Percentiles rank a stretch among this genome's conserved stretches.
Conservation (phyloP, 148 eudicot genomes). For the Camellia japonica region DNA sequence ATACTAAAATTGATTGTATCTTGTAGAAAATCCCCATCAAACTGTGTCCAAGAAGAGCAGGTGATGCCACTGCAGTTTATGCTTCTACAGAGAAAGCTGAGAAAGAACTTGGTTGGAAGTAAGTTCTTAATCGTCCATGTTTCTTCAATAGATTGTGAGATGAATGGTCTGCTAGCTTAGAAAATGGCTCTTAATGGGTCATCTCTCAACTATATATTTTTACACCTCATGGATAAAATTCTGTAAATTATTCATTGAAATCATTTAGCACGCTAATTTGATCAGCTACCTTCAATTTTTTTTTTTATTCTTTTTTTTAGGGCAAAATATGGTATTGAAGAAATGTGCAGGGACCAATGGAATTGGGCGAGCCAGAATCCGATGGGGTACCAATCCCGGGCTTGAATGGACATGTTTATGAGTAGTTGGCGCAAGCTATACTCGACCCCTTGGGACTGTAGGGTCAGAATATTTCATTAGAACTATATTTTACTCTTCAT, state of each 20-base stretch:
- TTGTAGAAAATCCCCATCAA: conserved; percentile 75
- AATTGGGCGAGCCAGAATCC: conserved; percentile 84
- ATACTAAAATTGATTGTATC: neutral
- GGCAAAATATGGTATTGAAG: conserved; percentile 75
- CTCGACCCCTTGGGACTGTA: neutral
- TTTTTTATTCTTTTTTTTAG: conserved; percentile 27
- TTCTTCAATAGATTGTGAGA: neutral
- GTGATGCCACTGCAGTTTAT: conserved; percentile 79
- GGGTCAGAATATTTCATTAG: neutral
- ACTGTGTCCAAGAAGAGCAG: conserved; percentile 75
- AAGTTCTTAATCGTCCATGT: conserved; percentile 22
- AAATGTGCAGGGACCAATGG: conserved; percentile 97
- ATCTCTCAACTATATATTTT: no score
- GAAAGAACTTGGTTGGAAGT: conserved; percentile 92
- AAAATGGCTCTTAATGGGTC: no score
- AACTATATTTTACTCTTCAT: neutral
- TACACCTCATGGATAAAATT: no score
- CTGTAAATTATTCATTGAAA: no score
- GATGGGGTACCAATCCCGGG: conserved; percentile 58
- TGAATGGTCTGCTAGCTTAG: neutral
- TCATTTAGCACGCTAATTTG: no score
- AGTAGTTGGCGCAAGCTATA: neutral
- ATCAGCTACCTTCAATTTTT: neutral
- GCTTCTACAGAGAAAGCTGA: conserved; percentile 78
- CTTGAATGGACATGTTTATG: neutral